These are phyloP conservation scores for Arthrobotrys sphaeroides DNA, from an alignment of 2,329 filamentous ascomycete genomes.

Conservation along the genomic window DNA sequence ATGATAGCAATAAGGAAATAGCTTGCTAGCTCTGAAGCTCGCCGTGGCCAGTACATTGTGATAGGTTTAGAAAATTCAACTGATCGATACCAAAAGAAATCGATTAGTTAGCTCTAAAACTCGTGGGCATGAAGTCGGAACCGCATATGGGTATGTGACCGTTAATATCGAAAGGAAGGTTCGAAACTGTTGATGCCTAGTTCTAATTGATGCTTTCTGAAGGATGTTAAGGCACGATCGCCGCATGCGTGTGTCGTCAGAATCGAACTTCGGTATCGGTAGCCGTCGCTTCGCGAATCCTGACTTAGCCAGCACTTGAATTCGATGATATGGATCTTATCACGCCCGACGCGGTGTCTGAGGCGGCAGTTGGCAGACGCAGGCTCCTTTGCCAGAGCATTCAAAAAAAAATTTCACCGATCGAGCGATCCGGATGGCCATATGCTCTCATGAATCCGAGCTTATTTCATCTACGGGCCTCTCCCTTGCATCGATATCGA, in stretches of 20 bases:
- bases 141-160: background rate
- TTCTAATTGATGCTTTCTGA: too few species aligned
- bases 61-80: background rate
- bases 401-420: too few species aligned
- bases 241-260: too few species aligned
- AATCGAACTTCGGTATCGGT: too few species aligned
- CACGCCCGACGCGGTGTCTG: too few species aligned
- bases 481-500: background rate
- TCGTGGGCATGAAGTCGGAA: background rate
- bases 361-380: too few species aligned
- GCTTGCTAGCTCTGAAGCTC: background rate
- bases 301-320: too few species aligned
- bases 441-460: background rate
- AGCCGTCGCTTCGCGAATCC: too few species aligned
- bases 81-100: background rate
- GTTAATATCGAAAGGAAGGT: background rate
- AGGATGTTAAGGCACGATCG: too few species aligned
- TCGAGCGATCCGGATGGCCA: too few species aligned
- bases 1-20: background rate
- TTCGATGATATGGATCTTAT: too few species aligned
- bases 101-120: background rate
- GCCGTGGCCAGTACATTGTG: background rate
- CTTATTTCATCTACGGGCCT: background rate
- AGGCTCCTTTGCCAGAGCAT: background rate
- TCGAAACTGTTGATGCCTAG: background rate